Evolutionary conservation across 192 early-diverging fungal genomes (phyloP).

Genomic region (Geosiphon pyriformis): DNA sequence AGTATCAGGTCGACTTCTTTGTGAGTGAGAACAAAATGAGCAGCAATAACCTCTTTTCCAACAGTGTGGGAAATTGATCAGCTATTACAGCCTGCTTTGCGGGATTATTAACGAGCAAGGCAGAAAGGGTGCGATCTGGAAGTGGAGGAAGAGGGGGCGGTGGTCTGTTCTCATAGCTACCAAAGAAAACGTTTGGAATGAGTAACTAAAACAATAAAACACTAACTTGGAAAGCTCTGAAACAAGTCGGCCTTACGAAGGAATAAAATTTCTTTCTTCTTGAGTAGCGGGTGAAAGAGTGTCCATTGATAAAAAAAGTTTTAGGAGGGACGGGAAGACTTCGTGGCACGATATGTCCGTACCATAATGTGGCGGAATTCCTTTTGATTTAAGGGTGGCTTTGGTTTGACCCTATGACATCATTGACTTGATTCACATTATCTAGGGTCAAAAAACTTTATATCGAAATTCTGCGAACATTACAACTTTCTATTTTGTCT

Average conservation of each 20-base stretch:
- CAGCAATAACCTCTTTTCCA: constrained; percentile 24
- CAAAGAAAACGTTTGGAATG: neutral
- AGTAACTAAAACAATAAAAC: neutral
- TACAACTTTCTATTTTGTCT: too few species aligned
- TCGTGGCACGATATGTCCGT: too few species aligned
- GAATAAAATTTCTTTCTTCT: neutral
- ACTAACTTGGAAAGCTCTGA: neutral
- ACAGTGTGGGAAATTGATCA: constrained; percentile 21
- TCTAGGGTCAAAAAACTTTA: neutral
- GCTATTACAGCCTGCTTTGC: constrained; percentile 9
- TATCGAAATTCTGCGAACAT: neutral
- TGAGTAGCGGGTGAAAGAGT: neutral
- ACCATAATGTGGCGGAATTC: neutral
- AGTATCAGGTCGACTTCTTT: neutral
- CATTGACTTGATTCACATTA: neutral
- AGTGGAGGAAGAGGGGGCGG: constrained; percentile 1
- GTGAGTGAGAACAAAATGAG: neutral
- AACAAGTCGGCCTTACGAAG: too few species aligned
- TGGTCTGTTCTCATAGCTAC: constrained; percentile 1
- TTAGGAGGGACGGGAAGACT: too few species aligned
- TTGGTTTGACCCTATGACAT: neutral
- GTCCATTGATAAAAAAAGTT: neutral
- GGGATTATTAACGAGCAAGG: neutral
- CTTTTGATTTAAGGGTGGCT: neutral
- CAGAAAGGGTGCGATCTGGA: neutral